A percentile compares a stretch with the other conserved stretches of the same genome.
Conservation (phyloP, 2,329 filamentous ascomycete genomes). For the Xylariales sp. region DNA sequence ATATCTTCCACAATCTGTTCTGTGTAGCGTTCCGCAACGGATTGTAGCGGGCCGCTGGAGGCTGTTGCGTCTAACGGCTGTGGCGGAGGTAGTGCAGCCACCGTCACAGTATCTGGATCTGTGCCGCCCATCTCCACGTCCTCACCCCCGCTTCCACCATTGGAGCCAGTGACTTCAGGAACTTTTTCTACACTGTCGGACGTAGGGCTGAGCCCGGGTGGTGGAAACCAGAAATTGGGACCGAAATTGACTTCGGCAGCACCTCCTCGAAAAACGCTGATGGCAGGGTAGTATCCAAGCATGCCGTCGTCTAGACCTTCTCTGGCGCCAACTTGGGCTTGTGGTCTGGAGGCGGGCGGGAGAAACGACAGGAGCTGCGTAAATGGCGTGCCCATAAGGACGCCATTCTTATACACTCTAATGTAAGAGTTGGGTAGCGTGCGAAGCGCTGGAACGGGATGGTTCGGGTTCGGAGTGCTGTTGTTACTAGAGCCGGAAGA, state of each 20-base stretch:
- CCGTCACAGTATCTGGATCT: slow-evolving; percentile 6
- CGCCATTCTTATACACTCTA: slow-evolving; percentile 89
- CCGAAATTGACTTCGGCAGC: slow-evolving; percentile 93
- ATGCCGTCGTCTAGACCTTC: slow-evolving; percentile 91
- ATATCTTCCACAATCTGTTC: slow-evolving; percentile 96
- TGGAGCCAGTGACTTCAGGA: background rate
- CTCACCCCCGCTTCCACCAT: slow-evolving; percentile 38
- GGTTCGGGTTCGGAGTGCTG: slow-evolving; percentile 63
- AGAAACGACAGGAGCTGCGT: slow-evolving; percentile 85
- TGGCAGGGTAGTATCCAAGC: slow-evolving; percentile 90
- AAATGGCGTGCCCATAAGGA: slow-evolving; percentile 81
- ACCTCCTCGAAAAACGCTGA: slow-evolving; percentile 88
- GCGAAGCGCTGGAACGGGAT: slow-evolving; percentile 69
- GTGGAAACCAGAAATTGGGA: slow-evolving; percentile 86
- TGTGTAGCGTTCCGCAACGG: slow-evolving; percentile 74
- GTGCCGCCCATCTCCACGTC: slow-evolving; percentile 45
- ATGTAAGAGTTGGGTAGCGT: slow-evolving; percentile 84
- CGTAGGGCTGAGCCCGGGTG: slow-evolving; percentile 47
- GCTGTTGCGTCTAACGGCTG: slow-evolving; percentile 13
- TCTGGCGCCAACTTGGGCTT: slow-evolving; percentile 67
- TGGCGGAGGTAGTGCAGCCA: slow-evolving; percentile 2
- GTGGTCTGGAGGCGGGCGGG: slow-evolving; percentile 78
- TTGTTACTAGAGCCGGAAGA: slow-evolving; percentile 29
- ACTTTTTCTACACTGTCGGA: slow-evolving; percentile 11
- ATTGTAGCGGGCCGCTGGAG: slow-evolving; percentile 33